phyloP scores from a whole-genome alignment of 139 green algal genomes.

The Coelastrella sp. region DNA sequence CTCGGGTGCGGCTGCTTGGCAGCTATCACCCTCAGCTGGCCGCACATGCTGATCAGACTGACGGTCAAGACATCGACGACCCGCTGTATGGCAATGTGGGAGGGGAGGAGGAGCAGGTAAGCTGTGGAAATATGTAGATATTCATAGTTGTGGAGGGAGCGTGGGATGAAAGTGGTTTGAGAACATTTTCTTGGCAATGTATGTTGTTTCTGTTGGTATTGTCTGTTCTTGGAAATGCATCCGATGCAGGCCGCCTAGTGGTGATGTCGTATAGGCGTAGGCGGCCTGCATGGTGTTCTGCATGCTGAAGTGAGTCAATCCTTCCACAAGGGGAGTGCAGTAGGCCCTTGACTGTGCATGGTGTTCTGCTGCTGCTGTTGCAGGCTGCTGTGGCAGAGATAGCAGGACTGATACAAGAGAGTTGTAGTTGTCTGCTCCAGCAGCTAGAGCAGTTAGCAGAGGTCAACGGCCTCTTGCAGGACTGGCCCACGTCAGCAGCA shows the following conservation, averaged over 20 bases:
- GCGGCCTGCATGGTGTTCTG: neutral
- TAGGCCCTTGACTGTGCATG: neutral
- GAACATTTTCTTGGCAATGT: neutral
- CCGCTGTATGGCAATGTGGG: conserved; percentile 86
- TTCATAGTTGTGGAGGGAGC: too few relatives aligned
- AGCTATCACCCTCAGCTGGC: conserved; percentile 65
- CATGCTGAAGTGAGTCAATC: too few relatives aligned
- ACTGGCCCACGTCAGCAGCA: neutral
- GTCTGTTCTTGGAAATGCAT: neutral
- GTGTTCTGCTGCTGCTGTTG: neutral
- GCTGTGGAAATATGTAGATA: neutral
- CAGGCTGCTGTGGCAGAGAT: conserved; percentile 46
- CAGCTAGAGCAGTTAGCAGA: conserved; percentile 52
- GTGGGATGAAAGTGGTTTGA: too few relatives aligned
- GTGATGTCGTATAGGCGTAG: neutral
- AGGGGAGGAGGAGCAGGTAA: conserved; percentile 70
- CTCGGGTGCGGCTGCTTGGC: conserved; percentile 77
- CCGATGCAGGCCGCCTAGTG: too few relatives aligned
- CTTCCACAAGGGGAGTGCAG: too few relatives aligned
- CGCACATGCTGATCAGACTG: conserved; percentile 17
- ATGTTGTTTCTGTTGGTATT: neutral
- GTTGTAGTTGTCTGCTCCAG: conserved; percentile 20
- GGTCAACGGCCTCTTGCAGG: neutral
- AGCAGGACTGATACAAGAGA: neutral
- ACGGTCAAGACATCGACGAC: conserved; percentile 83